Evolutionary conservation across 2,329 filamentous ascomycete species (phyloP), one percentile per base, ranked within the genome.

Genomic region (Hypoxylon sp.): DNA sequence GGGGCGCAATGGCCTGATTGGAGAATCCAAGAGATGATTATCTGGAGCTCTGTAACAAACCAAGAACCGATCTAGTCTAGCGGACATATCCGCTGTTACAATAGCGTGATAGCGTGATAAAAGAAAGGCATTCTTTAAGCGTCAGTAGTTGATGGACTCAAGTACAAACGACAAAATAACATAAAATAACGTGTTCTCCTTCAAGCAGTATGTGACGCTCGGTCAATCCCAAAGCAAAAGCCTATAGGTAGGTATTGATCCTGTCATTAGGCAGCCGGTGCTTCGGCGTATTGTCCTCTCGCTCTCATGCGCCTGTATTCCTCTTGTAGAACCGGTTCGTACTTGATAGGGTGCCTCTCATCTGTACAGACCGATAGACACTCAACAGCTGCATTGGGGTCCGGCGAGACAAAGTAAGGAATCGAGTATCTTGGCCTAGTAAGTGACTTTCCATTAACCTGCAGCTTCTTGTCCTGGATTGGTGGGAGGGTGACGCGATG

Each of bases 391-490:
- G 81, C 78, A 47, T 83, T 79, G 2, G 82, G 79, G 68, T 88
- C 83, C 0, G 87, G 85, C 5, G 80, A 78, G 33, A 89, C 80
- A 61, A 90, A 90, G 72, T 88, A 90, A 0, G 87, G 86, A 57
- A 90, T 89, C 8, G 87, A 89, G 68, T 87, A 90, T 13, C 88
- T 78, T 19, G 83, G 81, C 33, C 79, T 78, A 2, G 84, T 86
- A 79, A 86, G 83, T 3, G 79, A 74, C 13, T 81, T 74, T 1
- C 74, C 73, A 1, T 79, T 82, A 48, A 75, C 78, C 63, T 76
- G 80, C 24, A 2, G 13, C n/a, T 80, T 76, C 17, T 80, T 76
- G 66, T 82, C 78, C 9, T 77, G 72, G 0, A 78, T 71, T 1
- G 81, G 81, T 13, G 85, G 85, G 3, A 84, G 71, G 1, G 80